These are phyloP conservation scores for Endothia cerciana DNA, from an alignment of 2,329 filamentous ascomycete species.

Conservation along the genomic window DNA sequence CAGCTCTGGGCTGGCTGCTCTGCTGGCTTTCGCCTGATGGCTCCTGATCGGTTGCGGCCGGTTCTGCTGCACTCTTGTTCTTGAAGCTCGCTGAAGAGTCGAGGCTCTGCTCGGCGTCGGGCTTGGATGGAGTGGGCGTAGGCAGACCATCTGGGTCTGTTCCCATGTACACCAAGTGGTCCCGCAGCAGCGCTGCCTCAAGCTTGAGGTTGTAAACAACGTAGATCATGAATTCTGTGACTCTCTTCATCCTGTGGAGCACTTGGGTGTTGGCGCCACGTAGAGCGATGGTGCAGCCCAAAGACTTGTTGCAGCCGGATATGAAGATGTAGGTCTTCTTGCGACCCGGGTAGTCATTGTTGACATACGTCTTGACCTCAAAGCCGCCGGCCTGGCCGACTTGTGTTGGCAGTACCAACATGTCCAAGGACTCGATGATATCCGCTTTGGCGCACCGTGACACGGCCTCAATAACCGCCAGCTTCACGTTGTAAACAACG, in stretches of 20 bases:
- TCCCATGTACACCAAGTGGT: constrained; percentile 65
- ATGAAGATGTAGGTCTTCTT: constrained; percentile 97
- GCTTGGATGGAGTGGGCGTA: constrained; percentile 43
- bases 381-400: constrained; percentile 84
- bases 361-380: constrained; percentile 93
- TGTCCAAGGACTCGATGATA: constrained; percentile 93
- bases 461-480: constrained; percentile 92
- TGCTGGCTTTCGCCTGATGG: constrained; percentile 31
- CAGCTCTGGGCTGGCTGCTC: constrained; percentile 33
- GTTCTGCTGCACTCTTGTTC: constrained; percentile 10
- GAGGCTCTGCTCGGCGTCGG: constrained; percentile 22
- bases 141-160: constrained; percentile 68
- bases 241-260: constrained; percentile 81
- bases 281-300: constrained; percentile 93
- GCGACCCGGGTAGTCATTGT: constrained; percentile 70
- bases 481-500: constrained; percentile 95
- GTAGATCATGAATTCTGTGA: constrained; percentile 98
- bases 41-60: constrained; percentile 9
- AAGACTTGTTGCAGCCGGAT: constrained; percentile 83
- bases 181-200: constrained; percentile 90
- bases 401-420: constrained; percentile 76
- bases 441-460: constrained; percentile 89
- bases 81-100: constrained; percentile 21
- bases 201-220: constrained; percentile 97
- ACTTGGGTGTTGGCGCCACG: constrained; percentile 75